phyloP scores from a whole-genome alignment of 2,329 filamentous ascomycete genomes.

The Dactylellina haptotyla region DNA sequence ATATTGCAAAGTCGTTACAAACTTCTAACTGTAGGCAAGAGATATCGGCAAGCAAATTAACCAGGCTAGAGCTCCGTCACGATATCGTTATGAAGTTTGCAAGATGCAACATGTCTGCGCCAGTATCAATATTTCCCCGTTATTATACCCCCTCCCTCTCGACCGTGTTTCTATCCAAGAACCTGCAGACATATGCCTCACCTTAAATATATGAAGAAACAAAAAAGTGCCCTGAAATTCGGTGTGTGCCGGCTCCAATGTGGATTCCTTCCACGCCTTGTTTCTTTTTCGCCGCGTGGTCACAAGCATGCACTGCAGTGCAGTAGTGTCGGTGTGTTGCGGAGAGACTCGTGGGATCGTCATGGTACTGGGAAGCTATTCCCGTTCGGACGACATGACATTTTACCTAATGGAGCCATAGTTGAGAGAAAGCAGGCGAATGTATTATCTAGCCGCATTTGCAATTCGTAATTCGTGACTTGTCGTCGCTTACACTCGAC shows the following conservation, averaged over 20 bases:
- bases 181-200: conserved; percentile 17
- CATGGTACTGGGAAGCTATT: neutral
- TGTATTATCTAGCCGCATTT: neutral
- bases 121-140: conserved; percentile 18
- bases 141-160: conserved; percentile 24
- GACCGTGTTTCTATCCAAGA: conserved; percentile 3
- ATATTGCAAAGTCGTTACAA: neutral
- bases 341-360: conserved; percentile 10
- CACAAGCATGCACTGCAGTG: neutral
- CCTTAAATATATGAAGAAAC: neutral
- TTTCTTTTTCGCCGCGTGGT: conserved; percentile 36
- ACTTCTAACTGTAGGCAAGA: neutral
- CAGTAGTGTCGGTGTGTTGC: conserved; percentile 19
- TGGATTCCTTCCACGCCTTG: neutral
- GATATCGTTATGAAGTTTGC: conserved; percentile 19
- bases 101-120: conserved; percentile 18
- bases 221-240: conserved; percentile 9
- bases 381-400: neutral
- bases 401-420: conserved; percentile 20
- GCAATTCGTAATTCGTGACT: neutral
- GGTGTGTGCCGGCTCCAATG: neutral
- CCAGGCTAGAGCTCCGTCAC: conserved; percentile 2
- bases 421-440: conserved; percentile 2
- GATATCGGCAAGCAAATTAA: neutral
- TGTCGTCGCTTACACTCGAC: neutral